Base-by-base conservation (phyloP, 495 filamentous ascomycete species). In the Aspergillus heteromorphus region DNA sequence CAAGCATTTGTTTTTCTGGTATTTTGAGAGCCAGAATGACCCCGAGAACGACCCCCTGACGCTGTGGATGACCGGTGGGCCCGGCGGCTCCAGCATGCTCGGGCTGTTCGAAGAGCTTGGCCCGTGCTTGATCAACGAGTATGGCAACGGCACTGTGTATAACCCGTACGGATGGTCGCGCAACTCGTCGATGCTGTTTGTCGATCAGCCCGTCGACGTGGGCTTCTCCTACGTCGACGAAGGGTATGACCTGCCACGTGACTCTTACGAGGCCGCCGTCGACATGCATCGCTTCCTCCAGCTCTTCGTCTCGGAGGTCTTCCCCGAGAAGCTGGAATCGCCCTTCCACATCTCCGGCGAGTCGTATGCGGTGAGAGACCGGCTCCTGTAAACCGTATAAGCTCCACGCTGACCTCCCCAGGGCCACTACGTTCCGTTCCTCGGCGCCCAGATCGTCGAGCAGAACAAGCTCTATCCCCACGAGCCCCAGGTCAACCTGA, bases 1-100 rank as follows among this genome's bases (percentile, higher is more conserved):
- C 1, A 57, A 54, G 0, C 83, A 84, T 58, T 73, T 84, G 34
- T 85, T 85, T 66, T 85, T 74, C 62, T 82, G 80, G 79, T 83
- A 79, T 60, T 84, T 83, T 55, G 80, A 83, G 58, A 69, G 77
- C 20, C 72, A 79, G 45, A 76, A 79, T 52, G 74, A 83, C 53
- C 79, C 81, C 1, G 20, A 41, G 3, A 67, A 65, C 17, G 80
- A 80, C 29, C 78, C 79, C 0, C 55, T 83, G 41, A 82, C 79
- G 0, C 70, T 83, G 8, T 85, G 81, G 82, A 76, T 83, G 64
- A 85, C 76, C 1, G 75, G 75, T 23, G 76, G 77, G 2, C 77
- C 77, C 8, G 77, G 77, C 2, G 55, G 57, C 6, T 71, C 69
- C 1, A 67, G 64, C 36, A 67, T 76, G 65, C 47, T 76, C 38